Base-by-base conservation (phyloP, 306 rosid species). In the Vigna trinervia region DNA sequence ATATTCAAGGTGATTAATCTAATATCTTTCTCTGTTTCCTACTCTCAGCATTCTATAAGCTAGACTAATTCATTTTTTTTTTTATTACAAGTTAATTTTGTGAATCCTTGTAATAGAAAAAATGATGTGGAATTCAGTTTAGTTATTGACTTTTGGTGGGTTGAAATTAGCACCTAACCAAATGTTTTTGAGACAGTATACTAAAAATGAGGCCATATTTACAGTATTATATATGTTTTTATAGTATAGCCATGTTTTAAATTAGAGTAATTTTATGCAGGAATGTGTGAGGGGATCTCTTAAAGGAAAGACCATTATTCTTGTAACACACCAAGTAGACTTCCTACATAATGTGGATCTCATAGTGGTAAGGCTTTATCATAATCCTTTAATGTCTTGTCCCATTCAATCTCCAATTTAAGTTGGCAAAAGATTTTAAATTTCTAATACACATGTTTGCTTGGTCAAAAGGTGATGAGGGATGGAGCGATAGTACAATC, bases 321-420 rank as follows among this genome's bases (percentile, higher is more conserved):
- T 95, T 19, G 99, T 95, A 8, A 95, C 99, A 32, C 99, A 95
- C 74, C 99, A 95, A 92, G 97, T 95, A n/a, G 99, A 95, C 79
- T 95, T 95, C 87, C 81, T 95, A 79, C 97, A 92, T 32, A 95
- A 95, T 82, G 93, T 89, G 70, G 96, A 95, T 81, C 91, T 85
- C 68, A 95, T 95, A 68, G 5, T 88, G 77, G 99, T 90, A 87
- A 51, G 91, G 51, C 46, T 78, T 51, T 32, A 73, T 47, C 36
- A 9, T 11, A 32, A 57, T 59, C 47, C 17, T 51, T 11, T 22
- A 58, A 34, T 12, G 34, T 43, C 5, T 15, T 17, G 6, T 26
- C 3, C 20, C 15, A 62, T 71, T 53, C 12, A 20, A 22, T 43
- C 6, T 46, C 47, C 19, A 43, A 48, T 28, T 34, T 73, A 65